Percentiles rank a stretch among this genome's conserved stretches.
Evolutionary conservation across 495 filamentous ascomycete species (phyloP).

Genomic region (Talaromyces liani): DNA sequence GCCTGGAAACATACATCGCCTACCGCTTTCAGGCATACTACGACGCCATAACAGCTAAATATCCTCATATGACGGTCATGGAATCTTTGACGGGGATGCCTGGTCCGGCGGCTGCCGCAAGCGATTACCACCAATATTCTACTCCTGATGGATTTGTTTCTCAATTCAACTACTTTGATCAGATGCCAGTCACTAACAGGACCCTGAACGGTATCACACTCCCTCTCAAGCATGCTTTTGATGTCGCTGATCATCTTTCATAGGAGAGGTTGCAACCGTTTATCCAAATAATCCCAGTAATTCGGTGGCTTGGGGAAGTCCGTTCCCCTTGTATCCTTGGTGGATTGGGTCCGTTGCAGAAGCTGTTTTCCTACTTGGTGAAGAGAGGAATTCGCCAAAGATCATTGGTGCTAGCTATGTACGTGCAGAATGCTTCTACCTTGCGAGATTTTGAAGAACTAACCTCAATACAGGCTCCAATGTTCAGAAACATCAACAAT

Average conservation of each 20-base stretch:
- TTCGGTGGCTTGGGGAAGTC: neutral
- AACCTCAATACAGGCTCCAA: constrained; percentile 27
- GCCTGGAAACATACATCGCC: constrained; percentile 18
- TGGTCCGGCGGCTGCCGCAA: constrained; percentile 6
- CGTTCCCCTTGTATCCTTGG: constrained; percentile 20
- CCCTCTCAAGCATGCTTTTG: too few relatives aligned
- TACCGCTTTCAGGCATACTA: constrained; percentile 40
- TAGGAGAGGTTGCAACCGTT: constrained; percentile 38
- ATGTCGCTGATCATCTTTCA: too few relatives aligned
- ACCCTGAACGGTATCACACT: constrained; percentile 25
- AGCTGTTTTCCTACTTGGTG: constrained; percentile 59
- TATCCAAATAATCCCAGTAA: constrained; percentile 6
- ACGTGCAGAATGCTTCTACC: neutral
- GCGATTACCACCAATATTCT: constrained; percentile 45
- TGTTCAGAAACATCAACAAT: constrained; percentile 38
- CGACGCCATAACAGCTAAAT: constrained; percentile 40
- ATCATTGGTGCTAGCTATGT: neutral
- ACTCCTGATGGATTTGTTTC: constrained; percentile 39
- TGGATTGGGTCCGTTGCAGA: constrained; percentile 57
- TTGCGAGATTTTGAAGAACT: neutral
- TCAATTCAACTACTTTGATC: constrained; percentile 51
- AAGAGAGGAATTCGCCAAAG: constrained; percentile 47
- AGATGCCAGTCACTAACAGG: constrained; percentile 21
- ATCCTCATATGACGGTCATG: constrained; percentile 34
- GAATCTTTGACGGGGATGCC: neutral